Conservation (phyloP, 257 asterid species). For the Forsythia suspensa region DNA sequence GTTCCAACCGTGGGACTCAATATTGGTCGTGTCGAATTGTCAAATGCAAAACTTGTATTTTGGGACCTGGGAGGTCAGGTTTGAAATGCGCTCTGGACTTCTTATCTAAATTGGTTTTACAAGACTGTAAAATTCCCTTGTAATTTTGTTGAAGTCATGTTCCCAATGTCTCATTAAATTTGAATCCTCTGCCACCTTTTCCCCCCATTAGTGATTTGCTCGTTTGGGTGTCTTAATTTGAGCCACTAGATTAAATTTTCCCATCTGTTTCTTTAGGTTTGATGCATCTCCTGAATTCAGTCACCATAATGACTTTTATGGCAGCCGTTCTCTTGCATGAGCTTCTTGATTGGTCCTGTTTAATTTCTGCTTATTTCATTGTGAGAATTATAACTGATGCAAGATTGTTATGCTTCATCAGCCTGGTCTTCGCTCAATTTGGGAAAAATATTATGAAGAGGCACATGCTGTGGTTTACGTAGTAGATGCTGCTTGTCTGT, state of each 20-base stretch:
- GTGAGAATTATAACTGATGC: slow-evolving; percentile 17
- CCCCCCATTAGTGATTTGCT: not conserved
- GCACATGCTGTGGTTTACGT: slow-evolving; percentile 84
- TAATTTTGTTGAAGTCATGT: not conserved
- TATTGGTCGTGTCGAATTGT: slow-evolving; percentile 81
- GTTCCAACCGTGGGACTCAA: slow-evolving; percentile 96
- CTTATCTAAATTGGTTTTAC: slow-evolving; percentile 2
- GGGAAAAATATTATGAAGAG: slow-evolving; percentile 96
- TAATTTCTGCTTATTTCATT: not conserved
- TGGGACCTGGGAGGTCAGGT: slow-evolving; percentile 99
- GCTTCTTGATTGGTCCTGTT: not conserved
- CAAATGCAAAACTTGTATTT: slow-evolving; percentile 77
- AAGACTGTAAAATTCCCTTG: not conserved
- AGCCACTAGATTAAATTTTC: not conserved
- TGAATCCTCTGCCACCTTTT: not conserved
- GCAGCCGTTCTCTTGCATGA: not conserved
- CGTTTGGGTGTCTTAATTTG: not conserved
- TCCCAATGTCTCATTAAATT: not conserved
- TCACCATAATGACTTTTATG: not conserved
- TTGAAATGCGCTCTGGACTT: slow-evolving; percentile 36
- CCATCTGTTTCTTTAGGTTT: not conserved
- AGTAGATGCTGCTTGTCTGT: slow-evolving; percentile 76
- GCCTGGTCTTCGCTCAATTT: slow-evolving; percentile 91
- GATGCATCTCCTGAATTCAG: not conserved
- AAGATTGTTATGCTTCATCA: slow-evolving; percentile 33